These are phyloP conservation scores for Trichosporon faecale DNA, from an alignment of 1,284 basidiomycete genomes.

Conservation along the genomic window DNA sequence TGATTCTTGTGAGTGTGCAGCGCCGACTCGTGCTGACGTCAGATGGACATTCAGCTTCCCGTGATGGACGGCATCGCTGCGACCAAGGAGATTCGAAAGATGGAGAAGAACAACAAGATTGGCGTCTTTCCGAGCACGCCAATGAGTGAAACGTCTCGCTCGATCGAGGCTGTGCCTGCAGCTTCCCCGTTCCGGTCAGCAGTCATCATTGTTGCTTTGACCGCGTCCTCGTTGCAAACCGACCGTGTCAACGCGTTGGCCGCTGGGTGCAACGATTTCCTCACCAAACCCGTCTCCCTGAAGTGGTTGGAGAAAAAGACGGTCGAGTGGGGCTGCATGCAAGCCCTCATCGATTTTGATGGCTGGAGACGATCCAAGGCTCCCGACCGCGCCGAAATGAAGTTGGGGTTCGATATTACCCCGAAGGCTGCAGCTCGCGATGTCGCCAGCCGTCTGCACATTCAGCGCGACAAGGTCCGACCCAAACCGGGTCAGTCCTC, in stretches of 20 bases:
- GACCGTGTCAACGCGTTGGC: slow-evolving; percentile 94
- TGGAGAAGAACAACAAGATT: slow-evolving; percentile 68
- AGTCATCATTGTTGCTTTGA: slow-evolving; percentile 97
- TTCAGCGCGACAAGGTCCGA: slow-evolving; percentile 37
- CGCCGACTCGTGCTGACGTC: slow-evolving; percentile 19
- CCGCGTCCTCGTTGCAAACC: slow-evolving; percentile 85
- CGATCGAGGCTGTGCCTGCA: slow-evolving; percentile 18
- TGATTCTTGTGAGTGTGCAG: slow-evolving; percentile 69
- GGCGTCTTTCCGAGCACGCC: slow-evolving; percentile 67
- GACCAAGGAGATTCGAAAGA: slow-evolving; percentile 87
- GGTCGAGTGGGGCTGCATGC: slow-evolving; percentile 82
- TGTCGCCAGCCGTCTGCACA: slow-evolving; percentile 42
- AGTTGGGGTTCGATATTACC: slow-evolving; percentile 43
- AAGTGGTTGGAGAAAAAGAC: slow-evolving; percentile 98
- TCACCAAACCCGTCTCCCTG: slow-evolving; percentile 94
- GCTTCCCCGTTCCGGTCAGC: slow-evolving; percentile 76
- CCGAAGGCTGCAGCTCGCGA: slow-evolving; percentile 45
- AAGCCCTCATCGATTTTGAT: slow-evolving; percentile 54
- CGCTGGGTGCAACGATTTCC: slow-evolving; percentile 97
- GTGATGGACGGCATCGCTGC: slow-evolving; percentile 98
- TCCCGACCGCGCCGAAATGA: slow-evolving; percentile 41
- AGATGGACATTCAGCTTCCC: slow-evolving; percentile 99
- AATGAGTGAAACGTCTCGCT: slow-evolving; percentile 57
- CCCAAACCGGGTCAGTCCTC: background rate
- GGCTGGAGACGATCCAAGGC: slow-evolving; percentile 52